Evolutionary conservation across 805 yeast species (phyloP), one percentile per base, ranked within the genome.

Genomic region (Grigorovia jiainica): DNA sequence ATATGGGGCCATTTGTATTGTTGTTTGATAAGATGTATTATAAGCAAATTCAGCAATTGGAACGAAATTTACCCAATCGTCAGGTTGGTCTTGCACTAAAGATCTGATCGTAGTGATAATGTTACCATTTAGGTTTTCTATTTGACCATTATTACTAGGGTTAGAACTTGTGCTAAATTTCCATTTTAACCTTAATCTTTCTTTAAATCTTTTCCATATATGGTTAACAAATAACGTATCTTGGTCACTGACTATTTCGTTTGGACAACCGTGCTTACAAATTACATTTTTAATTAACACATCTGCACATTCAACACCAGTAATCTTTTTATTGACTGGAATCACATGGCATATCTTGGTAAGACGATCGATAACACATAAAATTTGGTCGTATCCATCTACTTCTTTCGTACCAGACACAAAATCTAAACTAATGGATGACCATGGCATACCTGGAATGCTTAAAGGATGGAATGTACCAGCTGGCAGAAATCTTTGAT

Each of bases 1-100:
- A 20, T 35, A 40, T 4, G 39, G 43, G 5, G 39, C 20, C 36
- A 35, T 40, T 11, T 35, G n/a, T 11, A 40, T 35, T n/a, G 27
- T 5, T 5, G 20, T 9, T 5, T 34, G 39, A 30, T 24, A 40
- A 8, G 29, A 5, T 21, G 17, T 40, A 16, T 40, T 35, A 34
- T 40, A 40, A 15, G 39, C 34, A 13, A 40, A 40, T 16, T 34
- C 34, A 3, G 43, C 35, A 30, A 35, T 27, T 4, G 25, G 4
- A 3, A 34, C 3, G 16, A 19, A 40, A 4, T 9, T 17, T 20
- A 30, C 30, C 39, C 38, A 40, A 4, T 27, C 16, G 5, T 18
- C 24, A 11, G 34, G 35, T 13, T 39, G 32, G 10, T 20, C 13
- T 5, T 39, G 6, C 2, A 16, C 23, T 10, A 32, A 16, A 4